Evolutionary conservation across 306 rosid species (phyloP), one percentile per base, ranked within the genome.

Genomic region (Inga oerstediana): DNA sequence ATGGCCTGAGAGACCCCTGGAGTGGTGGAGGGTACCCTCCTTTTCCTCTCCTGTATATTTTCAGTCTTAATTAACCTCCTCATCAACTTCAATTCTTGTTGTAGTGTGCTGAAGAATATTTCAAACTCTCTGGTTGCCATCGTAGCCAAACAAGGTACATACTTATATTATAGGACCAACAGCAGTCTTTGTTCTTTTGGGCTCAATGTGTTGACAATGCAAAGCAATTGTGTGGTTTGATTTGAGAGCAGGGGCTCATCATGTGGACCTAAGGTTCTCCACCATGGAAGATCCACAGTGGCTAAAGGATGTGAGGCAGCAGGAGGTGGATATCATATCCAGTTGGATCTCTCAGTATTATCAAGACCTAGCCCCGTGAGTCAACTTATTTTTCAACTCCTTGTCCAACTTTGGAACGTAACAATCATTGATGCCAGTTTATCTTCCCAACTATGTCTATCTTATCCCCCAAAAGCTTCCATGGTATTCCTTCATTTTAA

Each of bases 1-100:
- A 95, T 86, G 98, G 99, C 64, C 82, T 95, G 78, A 91, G 98
- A 89, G 98, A 95, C 83, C 97, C 98, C 79, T 93, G 98, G 98
- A 93, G 98, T 80, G 98, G 96, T 39, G 99, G 99, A 87, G 98
- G 98, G 98, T 95, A 93, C 10, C 52, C 54, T 82, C 54, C 15
- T 22, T 2, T n/a, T 10, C 22, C 8, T 22, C 11, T 13, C 2
- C 5, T 12, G 1, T 48, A 2, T 3, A 48, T 14, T 30, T 1
- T 64, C 8, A 13, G 9, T 64, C 4, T 12, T 27, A 54, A 2
- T 61, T 9, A 59, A 2, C 1, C 24, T 12, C 54, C 14, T 62
- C 6, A 10, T 62, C 9, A 27, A 30, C 71, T 32, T 34, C 43
- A 30, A 65, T 65, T 65, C 8, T 2, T 65, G 10, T 3, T 78